phyloP scores from a whole-genome alignment of 2,329 filamentous ascomycete genomes.

The Claviceps fusiformis region DNA sequence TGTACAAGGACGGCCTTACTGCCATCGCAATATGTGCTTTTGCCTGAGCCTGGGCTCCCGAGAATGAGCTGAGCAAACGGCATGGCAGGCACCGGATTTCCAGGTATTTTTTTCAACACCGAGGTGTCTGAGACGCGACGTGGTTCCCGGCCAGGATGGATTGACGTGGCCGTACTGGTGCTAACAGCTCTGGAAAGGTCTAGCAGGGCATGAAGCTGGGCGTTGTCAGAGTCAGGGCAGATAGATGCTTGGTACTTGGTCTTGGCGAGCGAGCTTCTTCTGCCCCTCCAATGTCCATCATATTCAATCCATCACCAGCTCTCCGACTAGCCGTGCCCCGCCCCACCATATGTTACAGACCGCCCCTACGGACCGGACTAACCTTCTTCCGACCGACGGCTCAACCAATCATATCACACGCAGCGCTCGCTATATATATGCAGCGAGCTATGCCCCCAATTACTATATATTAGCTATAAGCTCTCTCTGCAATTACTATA shows the following conservation, averaged over 20 bases:
- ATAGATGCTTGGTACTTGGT: background rate
- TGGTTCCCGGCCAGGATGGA: background rate
- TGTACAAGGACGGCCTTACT: slow-evolving; percentile 35
- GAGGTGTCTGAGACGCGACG: background rate
- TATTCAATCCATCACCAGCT: background rate
- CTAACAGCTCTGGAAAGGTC: background rate
- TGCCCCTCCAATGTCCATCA: slow-evolving; percentile 3
- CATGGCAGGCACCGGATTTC: slow-evolving; percentile 23
- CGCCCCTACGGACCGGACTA: too few species aligned
- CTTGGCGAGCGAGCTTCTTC: background rate
- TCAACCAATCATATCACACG: too few species aligned
- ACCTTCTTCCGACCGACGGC: too few species aligned
- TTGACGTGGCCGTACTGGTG: background rate
- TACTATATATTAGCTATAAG: too few species aligned
- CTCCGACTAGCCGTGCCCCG: too few species aligned
- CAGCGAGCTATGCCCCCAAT: too few species aligned
- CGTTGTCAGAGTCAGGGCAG: background rate
- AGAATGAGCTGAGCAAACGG: slow-evolving; percentile 67
- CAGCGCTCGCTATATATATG: too few species aligned
- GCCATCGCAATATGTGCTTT: slow-evolving; percentile 97
- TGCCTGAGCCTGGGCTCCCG: slow-evolving; percentile 88
- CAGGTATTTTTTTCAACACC: background rate
- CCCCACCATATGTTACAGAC: too few species aligned
- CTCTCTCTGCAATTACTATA: too few species aligned
- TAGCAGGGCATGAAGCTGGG: background rate